Evolutionary conservation across 371 early-diverging fungal genomes (phyloP), one percentile per base, ranked within the genome.

Genomic region (Syncephalastrum racemosum): DNA sequence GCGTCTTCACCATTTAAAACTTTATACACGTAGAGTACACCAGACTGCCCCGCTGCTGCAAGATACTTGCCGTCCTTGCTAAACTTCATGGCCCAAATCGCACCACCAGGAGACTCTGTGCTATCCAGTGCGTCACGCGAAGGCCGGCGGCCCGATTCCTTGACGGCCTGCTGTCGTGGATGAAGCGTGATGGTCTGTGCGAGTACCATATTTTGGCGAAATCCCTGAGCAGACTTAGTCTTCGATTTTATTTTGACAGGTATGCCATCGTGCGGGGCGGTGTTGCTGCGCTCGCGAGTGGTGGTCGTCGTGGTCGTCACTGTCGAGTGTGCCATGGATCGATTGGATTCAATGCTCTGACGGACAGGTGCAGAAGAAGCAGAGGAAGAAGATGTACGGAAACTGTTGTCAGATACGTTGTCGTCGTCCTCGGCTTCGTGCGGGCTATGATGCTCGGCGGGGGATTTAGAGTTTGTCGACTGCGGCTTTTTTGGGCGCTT

Each of bases 1-100:
- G 56, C 46, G 56, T 57, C 39, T 45, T 23, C 68, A 19, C 39
- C 20, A 46, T 56, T 62, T 8, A 70, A 46, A 6, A 92, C 68
- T 27, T 79, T 77, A 91, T 91, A 95, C 4, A 93, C 70, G 18
- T 85, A 67, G 19, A 95, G 64, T 8, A 82, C 59, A 50, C 82
- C 80, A 67, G 86, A 90, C 55, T 90, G 88, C 13, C 91, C 89
- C 46, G 88, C 91, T 4, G 82, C 72, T 2, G 93, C 95, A 64
- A 95, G 65, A 62, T 85, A 93, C 62, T 77, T 69, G 4, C 95
- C 95, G 70, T 85, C 84, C 16, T 79, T 71, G 60, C 88, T 90
- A 59, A 93, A 92, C 51, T 83, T 71, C 71, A 89, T 57, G 13
- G 67, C 62, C 82, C 82, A 82, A 12, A 74, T 60, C 2, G 80